These are phyloP conservation scores for Peniophora sp. DNA, from an alignment of 1,284 basidiomycete genomes.

Conservation along the genomic window DNA sequence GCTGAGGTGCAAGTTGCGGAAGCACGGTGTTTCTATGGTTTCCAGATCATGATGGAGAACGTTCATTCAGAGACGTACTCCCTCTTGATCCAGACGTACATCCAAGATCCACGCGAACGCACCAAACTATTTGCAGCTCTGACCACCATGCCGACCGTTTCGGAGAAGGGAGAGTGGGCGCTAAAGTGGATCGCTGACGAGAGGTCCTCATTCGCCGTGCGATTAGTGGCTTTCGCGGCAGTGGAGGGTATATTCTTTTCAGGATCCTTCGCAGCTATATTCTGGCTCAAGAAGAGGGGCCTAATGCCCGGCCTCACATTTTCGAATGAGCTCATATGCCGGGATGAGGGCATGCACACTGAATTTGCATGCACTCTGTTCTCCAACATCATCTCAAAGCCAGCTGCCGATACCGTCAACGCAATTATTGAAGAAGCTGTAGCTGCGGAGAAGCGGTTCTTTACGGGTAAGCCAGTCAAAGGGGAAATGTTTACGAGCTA, in stretches of 20 bases:
- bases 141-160: slow-evolving; percentile 89
- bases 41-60: slow-evolving; percentile 99
- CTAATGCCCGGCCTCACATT: slow-evolving; percentile 97
- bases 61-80: slow-evolving; percentile 98
- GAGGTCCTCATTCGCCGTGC: slow-evolving; percentile 81
- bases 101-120: slow-evolving; percentile 82
- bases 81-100: slow-evolving; percentile 95
- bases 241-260: slow-evolving; percentile 99
- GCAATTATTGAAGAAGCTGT: slow-evolving; percentile 82
- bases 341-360: slow-evolving; percentile 98
- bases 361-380: slow-evolving; percentile 98
- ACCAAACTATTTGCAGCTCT: slow-evolving; percentile 91
- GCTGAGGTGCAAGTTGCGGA: slow-evolving; percentile 93
- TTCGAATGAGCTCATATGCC: slow-evolving; percentile 95
- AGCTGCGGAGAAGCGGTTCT: slow-evolving; percentile 76
- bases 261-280: slow-evolving; percentile 90
- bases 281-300: slow-evolving; percentile 99
- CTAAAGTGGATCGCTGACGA: slow-evolving; percentile 89
- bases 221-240: slow-evolving; percentile 94
- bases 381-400: slow-evolving; percentile 27
- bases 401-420: slow-evolving; percentile 17
- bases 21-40: slow-evolving; percentile 98
- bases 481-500: no score
- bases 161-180: slow-evolving; percentile 92
- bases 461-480: slow-evolving; percentile 43